phyloP scores from a whole-genome alignment of 2,329 filamentous ascomycete genomes.

The Ascosphaera apis region DNA sequence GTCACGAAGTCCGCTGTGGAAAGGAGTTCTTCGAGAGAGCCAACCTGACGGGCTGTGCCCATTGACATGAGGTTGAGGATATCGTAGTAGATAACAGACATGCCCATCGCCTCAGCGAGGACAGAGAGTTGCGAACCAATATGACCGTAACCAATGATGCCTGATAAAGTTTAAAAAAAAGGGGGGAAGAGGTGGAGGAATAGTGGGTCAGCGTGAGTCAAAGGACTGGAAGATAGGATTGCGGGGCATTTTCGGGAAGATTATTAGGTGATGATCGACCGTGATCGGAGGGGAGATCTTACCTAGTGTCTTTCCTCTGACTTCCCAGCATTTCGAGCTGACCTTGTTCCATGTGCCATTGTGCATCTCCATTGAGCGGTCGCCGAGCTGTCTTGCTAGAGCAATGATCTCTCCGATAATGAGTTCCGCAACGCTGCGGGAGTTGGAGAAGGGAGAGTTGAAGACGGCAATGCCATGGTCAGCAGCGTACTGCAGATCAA shows the following conservation, averaged over 20 bases:
- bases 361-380: slow-evolving; percentile 88
- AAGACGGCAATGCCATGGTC: slow-evolving; percentile 66
- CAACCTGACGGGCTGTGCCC: slow-evolving; percentile 66
- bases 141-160: slow-evolving; percentile 91
- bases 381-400: slow-evolving; percentile 75
- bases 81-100: slow-evolving; percentile 96
- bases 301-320: slow-evolving; percentile 89
- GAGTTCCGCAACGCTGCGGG: slow-evolving; percentile 83
- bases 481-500: slow-evolving; percentile 22
- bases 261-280: slow-evolving; percentile 1
- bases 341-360: slow-evolving; percentile 95
- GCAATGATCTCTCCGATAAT: slow-evolving; percentile 86
- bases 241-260: neutral
- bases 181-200: slow-evolving; percentile 1
- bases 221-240: neutral
- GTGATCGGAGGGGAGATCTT: slow-evolving; percentile 10
- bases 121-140: slow-evolving; percentile 93
- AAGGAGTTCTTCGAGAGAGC: slow-evolving; percentile 53
- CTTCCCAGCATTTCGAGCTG: slow-evolving; percentile 90
- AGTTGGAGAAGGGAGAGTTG: slow-evolving; percentile 98
- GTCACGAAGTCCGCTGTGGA: slow-evolving; percentile 74
- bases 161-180: slow-evolving; percentile 16
- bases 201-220: neutral
- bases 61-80: slow-evolving; percentile 84
- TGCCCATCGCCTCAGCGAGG: slow-evolving; percentile 88